These are phyloP conservation scores for Spathaspora sp. DNA, from an alignment of 1,139 yeast genomes.

Conservation along the genomic window DNA sequence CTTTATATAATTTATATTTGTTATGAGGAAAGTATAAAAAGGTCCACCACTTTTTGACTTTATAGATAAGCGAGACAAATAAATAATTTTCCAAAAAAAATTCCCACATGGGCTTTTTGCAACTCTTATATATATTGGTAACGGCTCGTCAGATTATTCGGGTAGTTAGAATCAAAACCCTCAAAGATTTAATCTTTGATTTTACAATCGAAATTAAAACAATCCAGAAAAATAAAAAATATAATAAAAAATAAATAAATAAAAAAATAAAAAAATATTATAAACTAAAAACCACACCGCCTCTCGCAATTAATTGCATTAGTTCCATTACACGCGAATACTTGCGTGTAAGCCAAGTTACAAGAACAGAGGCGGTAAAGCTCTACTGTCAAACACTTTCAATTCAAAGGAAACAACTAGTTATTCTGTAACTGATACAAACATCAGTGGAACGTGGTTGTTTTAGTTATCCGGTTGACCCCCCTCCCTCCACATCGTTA, in stretches of 20 bases:
- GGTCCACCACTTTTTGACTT: background rate
- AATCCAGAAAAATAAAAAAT: background rate
- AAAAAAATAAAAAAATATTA: background rate
- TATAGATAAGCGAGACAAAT: background rate
- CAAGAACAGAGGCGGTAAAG: no score
- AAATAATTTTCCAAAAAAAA: background rate
- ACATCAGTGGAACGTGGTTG: no score
- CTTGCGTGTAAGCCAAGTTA: no score
- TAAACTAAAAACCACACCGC: background rate
- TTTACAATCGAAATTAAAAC: background rate
- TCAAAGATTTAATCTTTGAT: background rate
- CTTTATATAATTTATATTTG: background rate
- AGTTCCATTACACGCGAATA: background rate
- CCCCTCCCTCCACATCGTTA: no score
- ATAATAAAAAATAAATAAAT: background rate
- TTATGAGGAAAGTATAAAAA: background rate
- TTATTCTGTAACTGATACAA: no score
- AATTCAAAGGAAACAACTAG: no score
- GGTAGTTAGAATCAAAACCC: background rate
- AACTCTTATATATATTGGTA: no score
- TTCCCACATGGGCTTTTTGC: no score
- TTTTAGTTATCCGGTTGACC: no score
- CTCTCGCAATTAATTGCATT: background rate
- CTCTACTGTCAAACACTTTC: no score
- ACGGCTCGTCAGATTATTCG: no score